phyloP scores from a whole-genome alignment of 1,139 yeast species.

The Pichia norvegensis region DNA sequence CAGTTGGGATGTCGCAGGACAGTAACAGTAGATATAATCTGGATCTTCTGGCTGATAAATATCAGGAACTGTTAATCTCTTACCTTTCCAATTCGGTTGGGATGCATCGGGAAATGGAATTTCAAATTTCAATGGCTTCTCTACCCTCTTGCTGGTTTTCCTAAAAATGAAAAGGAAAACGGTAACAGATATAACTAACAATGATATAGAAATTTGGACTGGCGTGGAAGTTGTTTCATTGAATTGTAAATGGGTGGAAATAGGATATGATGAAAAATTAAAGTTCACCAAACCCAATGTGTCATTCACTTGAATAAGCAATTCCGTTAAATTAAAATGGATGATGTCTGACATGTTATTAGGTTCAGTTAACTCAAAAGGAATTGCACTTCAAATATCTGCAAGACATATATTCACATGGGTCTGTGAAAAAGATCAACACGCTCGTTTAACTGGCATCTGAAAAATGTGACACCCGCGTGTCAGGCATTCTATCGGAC shows the following conservation, averaged over 20 bases:
- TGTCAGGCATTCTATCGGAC: neutral
- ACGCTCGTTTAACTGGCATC: neutral
- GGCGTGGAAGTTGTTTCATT: constrained; percentile 13
- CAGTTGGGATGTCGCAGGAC: constrained; percentile 93
- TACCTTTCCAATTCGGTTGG: constrained; percentile 88
- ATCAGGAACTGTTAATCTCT: constrained; percentile 55
- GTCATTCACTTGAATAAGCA: constrained; percentile 6
- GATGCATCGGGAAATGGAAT: constrained; percentile 75
- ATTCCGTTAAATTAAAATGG: constrained; percentile 8
- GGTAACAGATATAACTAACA: constrained; percentile 20
- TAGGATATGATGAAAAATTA: constrained; percentile 6
- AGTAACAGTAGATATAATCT: constrained; percentile 65
- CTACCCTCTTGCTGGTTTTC: constrained; percentile 24
- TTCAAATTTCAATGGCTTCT: constrained; percentile 41
- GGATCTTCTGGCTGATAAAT: constrained; percentile 53
- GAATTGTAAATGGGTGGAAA: constrained; percentile 3
- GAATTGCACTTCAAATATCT: neutral
- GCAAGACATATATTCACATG: neutral
- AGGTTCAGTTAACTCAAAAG: neutral
- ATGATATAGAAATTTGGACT: constrained; percentile 25
- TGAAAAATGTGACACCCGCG: neutral
- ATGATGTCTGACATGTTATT: constrained; percentile 3
- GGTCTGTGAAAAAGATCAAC: neutral
- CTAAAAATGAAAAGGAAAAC: constrained; percentile 18
- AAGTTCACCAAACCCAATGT: constrained; percentile 5